Conservation (phyloP, 306 rosid genomes). For the Trichosanthes cucumerina region DNA sequence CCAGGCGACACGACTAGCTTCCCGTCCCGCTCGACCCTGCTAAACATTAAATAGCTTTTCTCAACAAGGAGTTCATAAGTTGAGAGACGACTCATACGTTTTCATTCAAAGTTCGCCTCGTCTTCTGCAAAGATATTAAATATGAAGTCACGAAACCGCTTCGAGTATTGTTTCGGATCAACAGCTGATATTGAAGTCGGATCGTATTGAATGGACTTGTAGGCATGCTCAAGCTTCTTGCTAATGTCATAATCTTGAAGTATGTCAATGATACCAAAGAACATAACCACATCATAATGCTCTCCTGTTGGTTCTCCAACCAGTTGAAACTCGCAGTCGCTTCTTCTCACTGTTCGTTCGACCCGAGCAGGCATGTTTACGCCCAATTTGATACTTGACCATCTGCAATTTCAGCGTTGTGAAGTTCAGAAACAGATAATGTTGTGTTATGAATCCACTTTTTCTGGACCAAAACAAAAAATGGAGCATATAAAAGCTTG, state of each 20-base stretch:
- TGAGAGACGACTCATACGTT: not conserved
- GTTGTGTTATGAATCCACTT: not conserved
- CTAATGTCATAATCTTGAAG: conserved; percentile 97
- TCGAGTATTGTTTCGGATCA: conserved; percentile 81
- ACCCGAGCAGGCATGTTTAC: conserved; percentile 67
- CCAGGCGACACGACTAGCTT: not conserved
- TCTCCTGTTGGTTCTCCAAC: conserved; percentile 81
- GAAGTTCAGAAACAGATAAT: not conserved
- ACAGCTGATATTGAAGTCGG: conserved; percentile 89
- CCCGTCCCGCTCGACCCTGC: not conserved
- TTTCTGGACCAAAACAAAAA: too few relatives aligned
- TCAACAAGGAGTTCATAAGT: not conserved
- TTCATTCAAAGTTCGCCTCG: not conserved
- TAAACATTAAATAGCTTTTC: not conserved
- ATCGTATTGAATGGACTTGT: conserved; percentile 86
- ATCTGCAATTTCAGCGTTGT: conserved; percentile 29
- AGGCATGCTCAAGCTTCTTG: conserved; percentile 98
- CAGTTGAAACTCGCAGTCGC: conserved; percentile 43
- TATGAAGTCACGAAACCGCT: conserved; percentile 85
- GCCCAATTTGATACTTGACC: conserved; percentile 56
- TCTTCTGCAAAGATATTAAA: conserved; percentile 52
- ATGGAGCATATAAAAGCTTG: not conserved
- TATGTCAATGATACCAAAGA: conserved; percentile 82
- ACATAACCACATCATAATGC: conserved; percentile 55
- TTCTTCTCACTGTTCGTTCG: conserved; percentile 63